Conservation (phyloP, 306 rosid species). For the Fragaria vesca region DNA sequence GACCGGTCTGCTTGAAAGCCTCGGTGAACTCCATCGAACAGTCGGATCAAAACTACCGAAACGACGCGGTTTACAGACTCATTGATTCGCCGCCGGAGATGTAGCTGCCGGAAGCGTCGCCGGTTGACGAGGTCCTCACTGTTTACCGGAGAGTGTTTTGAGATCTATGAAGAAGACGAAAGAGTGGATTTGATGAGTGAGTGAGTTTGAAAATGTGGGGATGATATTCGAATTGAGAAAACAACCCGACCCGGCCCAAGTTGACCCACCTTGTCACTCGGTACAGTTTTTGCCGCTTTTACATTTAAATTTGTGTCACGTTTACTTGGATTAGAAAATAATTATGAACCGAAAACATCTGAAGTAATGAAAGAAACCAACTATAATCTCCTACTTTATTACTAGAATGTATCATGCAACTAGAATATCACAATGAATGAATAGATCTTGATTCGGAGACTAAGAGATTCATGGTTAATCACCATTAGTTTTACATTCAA, state of each 20-base stretch:
- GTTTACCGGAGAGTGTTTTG: not conserved
- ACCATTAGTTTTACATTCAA: too few species aligned
- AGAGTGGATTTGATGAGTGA: not conserved
- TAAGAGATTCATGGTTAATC: too few species aligned
- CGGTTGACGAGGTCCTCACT: not conserved
- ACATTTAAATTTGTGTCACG: too few species aligned
- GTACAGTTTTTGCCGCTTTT: too few species aligned
- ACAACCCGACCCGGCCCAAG: not conserved
- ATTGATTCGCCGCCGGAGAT: not conserved
- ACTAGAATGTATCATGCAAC: too few species aligned
- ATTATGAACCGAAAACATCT: too few species aligned
- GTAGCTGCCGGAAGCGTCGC: not conserved
- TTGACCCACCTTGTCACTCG: too few species aligned
- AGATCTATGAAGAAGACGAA: not conserved
- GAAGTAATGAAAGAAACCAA: too few species aligned
- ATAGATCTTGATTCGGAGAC: too few species aligned
- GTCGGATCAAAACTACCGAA: not conserved
- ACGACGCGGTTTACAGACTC: not conserved
- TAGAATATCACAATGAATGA: too few species aligned
- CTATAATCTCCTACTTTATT: too few species aligned
- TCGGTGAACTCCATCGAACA: slow-evolving; percentile 88
- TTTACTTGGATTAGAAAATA: too few species aligned
- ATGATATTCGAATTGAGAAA: not conserved
- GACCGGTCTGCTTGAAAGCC: slow-evolving; percentile 87
- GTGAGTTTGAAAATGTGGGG: not conserved